Conservation (phyloP, 2,329 filamentous ascomycete species). For the Pseudogymnoascus sp. region DNA sequence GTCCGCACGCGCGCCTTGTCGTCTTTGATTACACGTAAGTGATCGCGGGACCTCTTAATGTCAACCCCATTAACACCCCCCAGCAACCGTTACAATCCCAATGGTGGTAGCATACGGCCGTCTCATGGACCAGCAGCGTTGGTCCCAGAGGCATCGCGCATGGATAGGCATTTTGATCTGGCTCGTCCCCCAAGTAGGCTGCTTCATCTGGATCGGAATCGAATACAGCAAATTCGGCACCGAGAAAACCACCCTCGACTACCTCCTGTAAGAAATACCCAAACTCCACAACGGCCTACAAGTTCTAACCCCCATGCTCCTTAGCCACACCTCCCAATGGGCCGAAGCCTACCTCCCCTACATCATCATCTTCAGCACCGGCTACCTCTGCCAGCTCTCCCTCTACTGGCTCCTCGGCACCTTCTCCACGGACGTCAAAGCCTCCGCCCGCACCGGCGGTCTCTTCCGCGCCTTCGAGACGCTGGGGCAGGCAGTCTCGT, state of each 20-base stretch:
- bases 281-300: no score
- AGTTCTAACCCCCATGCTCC: no score
- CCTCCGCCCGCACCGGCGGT: slow-evolving; percentile 25
- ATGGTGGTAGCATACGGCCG: slow-evolving; percentile 17
- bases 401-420: slow-evolving; percentile 33
- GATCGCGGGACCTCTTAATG: slow-evolving; percentile 3
- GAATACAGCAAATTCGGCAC: slow-evolving; percentile 17
- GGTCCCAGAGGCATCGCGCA: slow-evolving; percentile 24
- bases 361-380: slow-evolving; percentile 16
- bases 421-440: slow-evolving; percentile 29
- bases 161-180: slow-evolving; percentile 25
- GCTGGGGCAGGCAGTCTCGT: slow-evolving; percentile 26
- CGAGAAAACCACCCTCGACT: slow-evolving; percentile 12
- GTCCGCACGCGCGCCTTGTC: slow-evolving; percentile 28
- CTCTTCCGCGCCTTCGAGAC: slow-evolving; percentile 25
- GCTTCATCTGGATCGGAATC: slow-evolving; percentile 28
- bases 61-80: slow-evolving; percentile 5
- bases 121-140: slow-evolving; percentile 23
- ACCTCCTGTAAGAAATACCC: no score
- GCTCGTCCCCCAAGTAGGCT: slow-evolving; percentile 24
- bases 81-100: slow-evolving; percentile 12
- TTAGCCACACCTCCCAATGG: slow-evolving; percentile 11
- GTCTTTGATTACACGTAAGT: slow-evolving; percentile 26
- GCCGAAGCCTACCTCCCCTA: slow-evolving; percentile 17
- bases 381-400: slow-evolving; percentile 16